These are phyloP conservation scores for Auxenochlorella pyrenoidosa DNA, from an alignment of 139 green algal species.

Conservation along the genomic window DNA sequence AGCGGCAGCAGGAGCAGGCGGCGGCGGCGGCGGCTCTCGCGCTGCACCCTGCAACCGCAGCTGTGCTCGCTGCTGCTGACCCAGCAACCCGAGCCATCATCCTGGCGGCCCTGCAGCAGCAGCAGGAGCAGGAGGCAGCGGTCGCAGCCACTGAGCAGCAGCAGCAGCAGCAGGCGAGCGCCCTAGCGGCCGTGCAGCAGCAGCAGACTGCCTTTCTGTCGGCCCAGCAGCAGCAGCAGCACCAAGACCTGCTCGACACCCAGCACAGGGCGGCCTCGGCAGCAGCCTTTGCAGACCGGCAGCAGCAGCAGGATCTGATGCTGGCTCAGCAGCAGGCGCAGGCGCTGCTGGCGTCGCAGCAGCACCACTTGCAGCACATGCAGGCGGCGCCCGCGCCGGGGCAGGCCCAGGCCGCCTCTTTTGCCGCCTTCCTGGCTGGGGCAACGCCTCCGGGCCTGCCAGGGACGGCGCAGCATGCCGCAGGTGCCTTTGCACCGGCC, in stretches of 20 bases:
- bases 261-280: background rate
- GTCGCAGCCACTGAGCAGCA: background rate
- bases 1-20: background rate
- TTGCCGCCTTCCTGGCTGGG: background rate
- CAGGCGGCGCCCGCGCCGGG: background rate
- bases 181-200: background rate
- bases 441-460: background rate
- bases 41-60: background rate
- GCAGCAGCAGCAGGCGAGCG: background rate
- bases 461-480: background rate
- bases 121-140: background rate
- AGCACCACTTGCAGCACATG: background rate
- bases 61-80: background rate
- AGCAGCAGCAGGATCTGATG: background rate
- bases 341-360: too few relatives aligned
- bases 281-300: background rate
- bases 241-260: background rate
- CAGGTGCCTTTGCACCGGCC: background rate
- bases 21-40: background rate
- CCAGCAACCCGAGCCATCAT: background rate
- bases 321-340: background rate
- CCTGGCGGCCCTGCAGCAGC: background rate
- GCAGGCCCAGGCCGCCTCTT: background rate
- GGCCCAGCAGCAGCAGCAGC: slow-evolving; percentile 14
- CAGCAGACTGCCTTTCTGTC: background rate